Percentiles rank a stretch among this genome's conserved stretches.
These are phyloP conservation scores for Abrus pulchellus DNA, from an alignment of 306 rosid genomes.

Conservation along the genomic window DNA sequence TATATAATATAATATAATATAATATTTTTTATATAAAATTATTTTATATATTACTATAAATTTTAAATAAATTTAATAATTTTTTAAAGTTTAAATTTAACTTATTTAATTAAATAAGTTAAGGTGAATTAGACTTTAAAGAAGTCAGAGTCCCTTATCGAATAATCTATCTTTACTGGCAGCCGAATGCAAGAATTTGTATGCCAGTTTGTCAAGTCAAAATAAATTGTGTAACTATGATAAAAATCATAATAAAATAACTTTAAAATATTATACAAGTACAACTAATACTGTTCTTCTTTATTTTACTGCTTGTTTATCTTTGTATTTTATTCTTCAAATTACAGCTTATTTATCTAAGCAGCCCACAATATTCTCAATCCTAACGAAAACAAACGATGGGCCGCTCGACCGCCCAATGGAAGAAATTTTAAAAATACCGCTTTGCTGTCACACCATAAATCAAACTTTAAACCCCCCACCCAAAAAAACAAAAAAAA, in stretches of 20 bases:
- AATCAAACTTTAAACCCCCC: background rate
- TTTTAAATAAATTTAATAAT: no score
- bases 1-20: no score
- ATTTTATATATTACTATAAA: no score
- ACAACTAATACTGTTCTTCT: background rate
- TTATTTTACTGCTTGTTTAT: background rate
- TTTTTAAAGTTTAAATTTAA: no score
- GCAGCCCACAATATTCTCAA: constrained; percentile 42
- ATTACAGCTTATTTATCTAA: background rate
- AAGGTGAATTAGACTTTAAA: no score
- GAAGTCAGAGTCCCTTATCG: no score
- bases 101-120: no score
- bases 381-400: constrained; percentile 12
- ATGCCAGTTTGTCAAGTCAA: constrained; percentile 43
- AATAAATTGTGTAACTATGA: background rate
- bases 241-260: background rate
- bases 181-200: background rate
- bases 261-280: background rate
- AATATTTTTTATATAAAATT: no score
- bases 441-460: constrained; percentile 28
- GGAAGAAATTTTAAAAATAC: constrained; percentile 42
- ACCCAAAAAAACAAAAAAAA: no score
- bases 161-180: no score
- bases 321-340: background rate
- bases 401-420: constrained; percentile 49